A percentile compares a stretch with the other conserved stretches of the same genome.
Evolutionary conservation across 352 stramenopile genomes (phyloP).

Genomic region (Thalassiosira livingstoniorum): DNA sequence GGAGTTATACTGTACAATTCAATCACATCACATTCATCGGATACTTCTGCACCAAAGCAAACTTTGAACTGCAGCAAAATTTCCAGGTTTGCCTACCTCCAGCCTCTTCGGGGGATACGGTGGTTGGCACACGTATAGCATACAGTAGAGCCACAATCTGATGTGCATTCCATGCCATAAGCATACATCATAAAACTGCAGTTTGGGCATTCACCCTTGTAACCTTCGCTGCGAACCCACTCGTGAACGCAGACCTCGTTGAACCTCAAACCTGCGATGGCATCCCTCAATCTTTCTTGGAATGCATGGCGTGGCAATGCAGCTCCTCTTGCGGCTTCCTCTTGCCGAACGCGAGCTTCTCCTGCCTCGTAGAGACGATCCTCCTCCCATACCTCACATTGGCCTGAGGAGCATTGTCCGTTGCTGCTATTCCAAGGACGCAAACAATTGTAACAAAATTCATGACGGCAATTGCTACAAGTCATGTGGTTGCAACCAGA

Average conservation of each 20-base stretch:
- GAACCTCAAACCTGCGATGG: slow-evolving; percentile 16
- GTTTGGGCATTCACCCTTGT: slow-evolving; percentile 47
- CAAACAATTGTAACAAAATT: slow-evolving; percentile 69
- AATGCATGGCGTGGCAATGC: slow-evolving; percentile 12
- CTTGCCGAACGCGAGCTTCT: slow-evolving; percentile 50
- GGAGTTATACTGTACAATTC: no score
- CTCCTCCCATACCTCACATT: slow-evolving; percentile 64
- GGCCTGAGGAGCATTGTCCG: slow-evolving; percentile 41
- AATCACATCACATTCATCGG: no score
- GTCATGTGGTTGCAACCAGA: slow-evolving; percentile 71
- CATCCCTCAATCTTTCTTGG: slow-evolving; percentile 21
- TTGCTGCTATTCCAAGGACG: slow-evolving; percentile 30
- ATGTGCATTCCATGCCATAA: slow-evolving; percentile 65
- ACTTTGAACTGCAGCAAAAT: no score
- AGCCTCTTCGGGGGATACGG: slow-evolving; percentile 59
- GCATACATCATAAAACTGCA: slow-evolving; percentile 47
- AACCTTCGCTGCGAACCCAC: slow-evolving; percentile 39
- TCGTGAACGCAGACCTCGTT: slow-evolving; percentile 64
- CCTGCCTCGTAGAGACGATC: slow-evolving; percentile 46
- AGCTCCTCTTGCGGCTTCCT: slow-evolving; percentile 35
- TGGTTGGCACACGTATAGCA: slow-evolving; percentile 72
- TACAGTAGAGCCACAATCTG: slow-evolving; percentile 58
- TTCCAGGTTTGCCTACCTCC: no score
- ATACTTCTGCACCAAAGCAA: no score
- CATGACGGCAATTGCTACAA: slow-evolving; percentile 50